A percentile compares a stretch with the other conserved stretches of the same genome.
These are phyloP conservation scores for Teunomyces cretensis DNA, from an alignment of 805 yeast genomes.

Conservation along the genomic window DNA sequence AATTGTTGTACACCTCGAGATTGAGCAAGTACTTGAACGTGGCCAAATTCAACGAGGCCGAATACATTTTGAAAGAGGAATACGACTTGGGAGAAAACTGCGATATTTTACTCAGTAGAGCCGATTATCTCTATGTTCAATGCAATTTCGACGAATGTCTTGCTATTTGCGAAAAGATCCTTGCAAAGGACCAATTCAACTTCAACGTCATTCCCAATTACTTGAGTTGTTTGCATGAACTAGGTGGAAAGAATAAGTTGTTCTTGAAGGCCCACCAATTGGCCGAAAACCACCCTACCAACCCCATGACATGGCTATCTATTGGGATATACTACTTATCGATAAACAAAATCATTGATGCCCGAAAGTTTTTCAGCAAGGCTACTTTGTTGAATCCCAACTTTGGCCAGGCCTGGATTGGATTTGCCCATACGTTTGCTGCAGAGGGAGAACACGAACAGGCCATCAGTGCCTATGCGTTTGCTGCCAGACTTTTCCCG, in stretches of 20 bases:
- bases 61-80: constrained; percentile 63
- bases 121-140: constrained; percentile 69
- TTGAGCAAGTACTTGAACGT: constrained; percentile 71
- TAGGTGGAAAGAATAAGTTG: constrained; percentile 77
- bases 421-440: constrained; percentile 97
- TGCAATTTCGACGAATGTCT: constrained; percentile 79
- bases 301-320: constrained; percentile 86
- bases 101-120: constrained; percentile 67
- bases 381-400: constrained; percentile 86
- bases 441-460: constrained; percentile 99
- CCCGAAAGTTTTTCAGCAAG: constrained; percentile 83
- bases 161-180: constrained; percentile 63
- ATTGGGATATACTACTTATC: constrained; percentile 88
- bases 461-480: constrained; percentile 94
- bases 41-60: constrained; percentile 61
- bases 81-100: constrained; percentile 67
- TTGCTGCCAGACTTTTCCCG: constrained; percentile 88
- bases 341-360: constrained; percentile 71
- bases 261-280: constrained; percentile 80
- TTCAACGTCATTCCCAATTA: constrained; percentile 73
- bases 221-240: constrained; percentile 79
- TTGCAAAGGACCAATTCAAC: constrained; percentile 66
- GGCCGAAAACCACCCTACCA: constrained; percentile 79
- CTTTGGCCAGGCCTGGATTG: constrained; percentile 96
- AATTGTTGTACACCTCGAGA: constrained; percentile 69